Conservation (phyloP, 2,329 filamentous ascomycete species). For the Mycocentrospora acerina region DNA sequence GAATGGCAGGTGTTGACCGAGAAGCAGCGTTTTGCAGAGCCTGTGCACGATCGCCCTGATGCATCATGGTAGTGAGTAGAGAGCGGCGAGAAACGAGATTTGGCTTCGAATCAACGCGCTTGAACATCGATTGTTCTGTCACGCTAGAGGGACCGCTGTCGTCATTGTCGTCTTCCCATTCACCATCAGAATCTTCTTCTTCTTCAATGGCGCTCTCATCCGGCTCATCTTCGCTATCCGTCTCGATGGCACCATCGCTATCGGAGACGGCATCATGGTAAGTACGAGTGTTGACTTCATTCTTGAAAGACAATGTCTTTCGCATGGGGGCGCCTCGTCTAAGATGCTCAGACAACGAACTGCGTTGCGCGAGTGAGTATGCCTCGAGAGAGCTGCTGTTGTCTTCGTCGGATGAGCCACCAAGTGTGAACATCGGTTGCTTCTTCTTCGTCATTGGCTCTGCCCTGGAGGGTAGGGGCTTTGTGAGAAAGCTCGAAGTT, state of each 20-base stretch:
- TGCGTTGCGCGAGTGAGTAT: constrained; percentile 52
- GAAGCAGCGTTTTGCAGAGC: constrained; percentile 69
- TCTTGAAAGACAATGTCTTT: constrained; percentile 82
- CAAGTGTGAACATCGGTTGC: constrained; percentile 71
- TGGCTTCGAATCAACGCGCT: constrained; percentile 83
- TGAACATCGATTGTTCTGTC: constrained; percentile 79
- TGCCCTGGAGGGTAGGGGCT: constrained; percentile 30
- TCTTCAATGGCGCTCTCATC: constrained; percentile 63
- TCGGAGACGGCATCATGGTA: constrained; percentile 59
- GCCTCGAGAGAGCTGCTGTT: constrained; percentile 75
- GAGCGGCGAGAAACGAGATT: constrained; percentile 85
- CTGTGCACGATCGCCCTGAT: constrained; percentile 72
- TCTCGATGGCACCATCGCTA: constrained; percentile 62
- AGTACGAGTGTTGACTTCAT: constrained; percentile 69
- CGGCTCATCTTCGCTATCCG: constrained; percentile 61
- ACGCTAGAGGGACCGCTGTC: constrained; percentile 82
- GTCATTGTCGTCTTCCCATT: constrained; percentile 64
- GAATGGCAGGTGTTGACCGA: constrained; percentile 55
- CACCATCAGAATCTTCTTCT: constrained; percentile 55
- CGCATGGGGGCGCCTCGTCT: constrained; percentile 55
- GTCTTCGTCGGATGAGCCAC: constrained; percentile 80
- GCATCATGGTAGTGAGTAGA: constrained; percentile 85
- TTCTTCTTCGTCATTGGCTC: constrained; percentile 63
- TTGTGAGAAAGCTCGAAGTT: constrained; percentile 34
- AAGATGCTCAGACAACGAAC: constrained; percentile 57